Percentiles rank a stretch among this genome's conserved stretches.
phyloP scores from a whole-genome alignment of 257 asterid genomes.

The Solanum chilense region DNA sequence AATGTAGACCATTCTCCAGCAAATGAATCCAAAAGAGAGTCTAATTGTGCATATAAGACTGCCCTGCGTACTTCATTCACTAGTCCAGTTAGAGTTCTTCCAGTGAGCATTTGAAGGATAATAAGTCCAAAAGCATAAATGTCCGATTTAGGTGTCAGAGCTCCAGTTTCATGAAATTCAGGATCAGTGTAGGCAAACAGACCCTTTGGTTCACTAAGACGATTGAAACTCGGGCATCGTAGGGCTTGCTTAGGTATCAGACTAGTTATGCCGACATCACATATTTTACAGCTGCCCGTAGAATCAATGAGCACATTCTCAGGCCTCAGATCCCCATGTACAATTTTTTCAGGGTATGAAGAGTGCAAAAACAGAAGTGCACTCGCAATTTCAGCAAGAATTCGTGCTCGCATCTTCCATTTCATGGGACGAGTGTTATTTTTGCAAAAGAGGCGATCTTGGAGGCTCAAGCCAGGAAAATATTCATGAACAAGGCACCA shows the following conservation, averaged over 20 bases:
- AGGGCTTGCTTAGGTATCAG: constrained; percentile 35
- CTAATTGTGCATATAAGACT: constrained; percentile 22
- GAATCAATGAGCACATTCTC: constrained; percentile 60
- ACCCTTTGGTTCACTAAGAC: constrained; percentile 25
- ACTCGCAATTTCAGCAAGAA: constrained; percentile 53
- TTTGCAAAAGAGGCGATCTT: constrained; percentile 28
- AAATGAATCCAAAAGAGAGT: constrained; percentile 47
- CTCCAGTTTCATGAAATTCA: constrained; percentile 51
- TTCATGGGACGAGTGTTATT: constrained; percentile 28
- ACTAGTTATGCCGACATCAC: constrained; percentile 49
- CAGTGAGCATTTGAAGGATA: constrained; percentile 64
- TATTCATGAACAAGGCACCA: constrained; percentile 67
- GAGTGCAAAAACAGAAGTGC: constrained; percentile 63
- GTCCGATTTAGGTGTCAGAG: constrained; percentile 48
- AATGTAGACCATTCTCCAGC: constrained; percentile 76
- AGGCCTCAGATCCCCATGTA: constrained; percentile 71
- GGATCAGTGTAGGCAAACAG: constrained; percentile 59
- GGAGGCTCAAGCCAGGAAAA: constrained; percentile 62
- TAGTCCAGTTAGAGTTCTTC: constrained; percentile 36
- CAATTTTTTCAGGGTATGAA: constrained; percentile 22
- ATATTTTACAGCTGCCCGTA: constrained; percentile 40
- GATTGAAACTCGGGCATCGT: constrained; percentile 59
- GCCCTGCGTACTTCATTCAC: constrained; percentile 39
- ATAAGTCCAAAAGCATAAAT: constrained; percentile 64
- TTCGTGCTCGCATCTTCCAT: constrained; percentile 59